Conservation (phyloP, 73 alveolate species). For the Strombidium stylifer region DNA sequence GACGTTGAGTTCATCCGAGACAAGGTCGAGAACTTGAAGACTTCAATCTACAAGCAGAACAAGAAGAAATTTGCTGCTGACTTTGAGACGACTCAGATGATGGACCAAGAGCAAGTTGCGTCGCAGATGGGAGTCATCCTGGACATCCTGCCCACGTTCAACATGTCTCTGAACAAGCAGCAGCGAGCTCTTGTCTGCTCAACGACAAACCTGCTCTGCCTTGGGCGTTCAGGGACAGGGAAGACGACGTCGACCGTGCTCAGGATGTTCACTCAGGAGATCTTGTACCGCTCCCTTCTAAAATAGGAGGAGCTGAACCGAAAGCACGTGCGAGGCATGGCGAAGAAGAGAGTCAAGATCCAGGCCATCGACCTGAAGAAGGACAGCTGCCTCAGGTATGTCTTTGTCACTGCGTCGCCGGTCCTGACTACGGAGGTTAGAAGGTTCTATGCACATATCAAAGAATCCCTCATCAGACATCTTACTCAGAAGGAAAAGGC, state of each 20-base stretch:
- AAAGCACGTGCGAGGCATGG: neutral
- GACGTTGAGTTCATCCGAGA: no score
- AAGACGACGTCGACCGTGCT: conserved; percentile 71
- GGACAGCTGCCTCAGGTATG: conserved; percentile 23
- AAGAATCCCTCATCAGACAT: conserved; percentile 4
- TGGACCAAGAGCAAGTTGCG: no score
- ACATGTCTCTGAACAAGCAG: conserved; percentile 21
- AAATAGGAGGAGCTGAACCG: conserved; percentile 2
- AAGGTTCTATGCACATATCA: conserved; percentile 55
- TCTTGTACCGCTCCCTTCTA: conserved; percentile 17
- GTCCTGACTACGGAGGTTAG: conserved; percentile 76
- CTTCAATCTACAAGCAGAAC: no score
- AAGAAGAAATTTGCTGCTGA: no score
- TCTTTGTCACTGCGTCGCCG: conserved; percentile 76
- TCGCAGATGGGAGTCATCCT: no score
- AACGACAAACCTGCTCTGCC: conserved; percentile 41
- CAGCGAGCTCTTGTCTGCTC: conserved; percentile 36
- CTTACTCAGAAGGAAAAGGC: conserved; percentile 30
- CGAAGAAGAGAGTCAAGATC: neutral
- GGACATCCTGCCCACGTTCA: conserved; percentile 30
- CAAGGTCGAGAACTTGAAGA: no score
- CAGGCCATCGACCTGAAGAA: conserved; percentile 31
- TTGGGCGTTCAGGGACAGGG: conserved; percentile 85
- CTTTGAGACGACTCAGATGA: no score
- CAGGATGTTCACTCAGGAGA: conserved; percentile 61